Evolutionary conservation across 352 stramenopile species (phyloP), one percentile per base, ranked within the genome.

Genomic region (Phytophthora quininea): DNA sequence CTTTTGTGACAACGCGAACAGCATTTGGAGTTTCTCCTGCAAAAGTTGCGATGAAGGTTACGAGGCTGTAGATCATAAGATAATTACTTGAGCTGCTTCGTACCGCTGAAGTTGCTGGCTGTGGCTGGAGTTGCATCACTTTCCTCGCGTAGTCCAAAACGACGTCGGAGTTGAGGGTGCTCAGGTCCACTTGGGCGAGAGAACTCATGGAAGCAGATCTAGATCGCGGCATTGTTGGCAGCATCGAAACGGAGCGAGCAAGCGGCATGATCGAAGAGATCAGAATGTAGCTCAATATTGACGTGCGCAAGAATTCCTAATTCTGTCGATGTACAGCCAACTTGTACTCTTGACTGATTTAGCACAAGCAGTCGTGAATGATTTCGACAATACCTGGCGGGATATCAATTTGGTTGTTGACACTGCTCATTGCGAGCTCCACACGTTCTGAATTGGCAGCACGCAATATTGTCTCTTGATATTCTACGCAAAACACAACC

Each of bases 21-120:
- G 55, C 71, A 79, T 79, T 58, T 79, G 67, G 27, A 79, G 24
- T 46, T 79, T 79, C 31, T 76, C 71, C 71, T 79, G 51, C 15
- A 55, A 29, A 24, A 33, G 40, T 43, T 4, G 29, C 5, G 24
- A 51, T 4, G 37, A 42, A 15, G 40, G 11, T 32, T 29, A 53
- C 19, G 19, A 24, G 19, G 19, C 19, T 24, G 19, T 24, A 24
- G 19, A 24, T 24, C 19, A 24, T 24, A 24, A 24, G 19, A 24
- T 24, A 24, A 24, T 24, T 24, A 24, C 19, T 24, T n/a, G n/a
- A n/a, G n/a, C 46, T 32, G 9, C 19, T 15, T 46, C 38, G 37
- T 46, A 79, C 71, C 35, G 47, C 47, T 32, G 71, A 42, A 9
- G 57, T 64, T 33, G 67, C 61, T 59, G 50, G 48, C 33, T 73